phyloP scores from a whole-genome alignment of 83 land plant genomes.

The Picea abies region DNA sequence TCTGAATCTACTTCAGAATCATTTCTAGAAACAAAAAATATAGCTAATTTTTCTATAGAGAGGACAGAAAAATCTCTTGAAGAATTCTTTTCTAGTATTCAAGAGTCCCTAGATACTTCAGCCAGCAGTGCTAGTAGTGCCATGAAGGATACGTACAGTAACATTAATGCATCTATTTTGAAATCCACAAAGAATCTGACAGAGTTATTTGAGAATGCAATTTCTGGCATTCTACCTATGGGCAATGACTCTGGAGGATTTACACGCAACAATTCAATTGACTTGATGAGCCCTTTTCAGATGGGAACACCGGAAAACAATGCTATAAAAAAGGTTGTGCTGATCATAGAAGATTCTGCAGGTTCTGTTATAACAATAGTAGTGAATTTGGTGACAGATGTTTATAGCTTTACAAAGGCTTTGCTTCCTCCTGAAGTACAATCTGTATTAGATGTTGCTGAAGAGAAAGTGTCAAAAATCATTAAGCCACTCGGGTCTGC shows the following conservation, averaged over 20 bases:
- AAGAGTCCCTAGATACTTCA: conserved; percentile 29
- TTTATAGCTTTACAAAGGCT: conserved; percentile 50
- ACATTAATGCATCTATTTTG: conserved; percentile 28
- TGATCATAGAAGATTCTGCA: conserved; percentile 46
- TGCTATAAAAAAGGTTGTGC: conserved; percentile 35
- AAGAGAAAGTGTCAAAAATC: conserved; percentile 32
- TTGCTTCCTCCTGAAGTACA: conserved; percentile 55
- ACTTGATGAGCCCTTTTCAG: conserved; percentile 24
- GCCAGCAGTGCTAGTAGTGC: conserved; percentile 22
- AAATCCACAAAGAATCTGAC: conserved; percentile 20
- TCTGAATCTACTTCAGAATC: conserved; percentile 16
- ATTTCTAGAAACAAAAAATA: conserved; percentile 10
- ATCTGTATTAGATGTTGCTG: conserved; percentile 33
- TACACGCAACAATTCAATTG: conserved; percentile 21
- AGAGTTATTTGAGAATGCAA: conserved; percentile 32
- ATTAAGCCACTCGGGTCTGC: conserved; percentile 40
- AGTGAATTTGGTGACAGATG: conserved; percentile 27
- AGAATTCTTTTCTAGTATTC: conserved; percentile 19
- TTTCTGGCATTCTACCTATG: conserved; percentile 21
- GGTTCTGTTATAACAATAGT: conserved; percentile 23
- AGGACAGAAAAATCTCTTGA: conserved; percentile 15
- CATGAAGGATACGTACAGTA: conserved; percentile 18
- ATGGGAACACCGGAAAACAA: conserved; percentile 36
- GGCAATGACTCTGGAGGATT: conserved; percentile 34
- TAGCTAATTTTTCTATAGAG: background rate